Evolutionary conservation across 2,329 filamentous ascomycete genomes (phyloP), one percentile per base, ranked within the genome.

Genomic region (Massarina eburnea): DNA sequence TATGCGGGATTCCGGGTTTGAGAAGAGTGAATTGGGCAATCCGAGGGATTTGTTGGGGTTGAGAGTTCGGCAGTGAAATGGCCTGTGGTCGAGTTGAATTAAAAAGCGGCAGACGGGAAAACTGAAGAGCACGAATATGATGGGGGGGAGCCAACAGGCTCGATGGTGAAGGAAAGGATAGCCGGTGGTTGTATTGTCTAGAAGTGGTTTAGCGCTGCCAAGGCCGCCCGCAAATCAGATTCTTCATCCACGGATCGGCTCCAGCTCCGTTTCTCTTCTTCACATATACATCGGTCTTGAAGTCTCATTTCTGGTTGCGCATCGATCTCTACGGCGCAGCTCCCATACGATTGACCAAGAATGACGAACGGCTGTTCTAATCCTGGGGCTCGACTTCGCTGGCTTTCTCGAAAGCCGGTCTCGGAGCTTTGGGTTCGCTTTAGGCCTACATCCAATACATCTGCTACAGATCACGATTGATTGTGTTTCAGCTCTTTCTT

Each of bases 381-480:
- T 70, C 61, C 67, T 68, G 63, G 62, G 59, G 61, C 53, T 68
- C 56, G 54, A 42, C 48, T 57, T 50, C 64, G 64, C 62, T 59
- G 64, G 61, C 62, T 57, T 55, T 55, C 45, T 22, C 20, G 20
- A 26, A 39, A 51, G 64, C 62, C 54, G 57, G 54, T 64, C 57
- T 68, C 51, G 63, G 66, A 61, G 59, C 59, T 63, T 53, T 55
- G 61, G 67, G 61, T 70, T 70, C 67, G 67, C 67, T 70, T 70
- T 68, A 67, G 62, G 67, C 66, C 63, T 55, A 70, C 65, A 70
- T 65, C 19, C 34, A 38, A 37, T 35, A n/a, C n/a, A 30, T 30
- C 24, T 26, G 12, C 24, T 30, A 5, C 12, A 8, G 4, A 30
- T 33, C 18, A 12, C 19, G 37, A 43, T 20, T 38, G 15, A n/a